Evolutionary conservation across 2,329 filamentous ascomycete species (phyloP).

Genomic region (Fusarium mundagurra): DNA sequence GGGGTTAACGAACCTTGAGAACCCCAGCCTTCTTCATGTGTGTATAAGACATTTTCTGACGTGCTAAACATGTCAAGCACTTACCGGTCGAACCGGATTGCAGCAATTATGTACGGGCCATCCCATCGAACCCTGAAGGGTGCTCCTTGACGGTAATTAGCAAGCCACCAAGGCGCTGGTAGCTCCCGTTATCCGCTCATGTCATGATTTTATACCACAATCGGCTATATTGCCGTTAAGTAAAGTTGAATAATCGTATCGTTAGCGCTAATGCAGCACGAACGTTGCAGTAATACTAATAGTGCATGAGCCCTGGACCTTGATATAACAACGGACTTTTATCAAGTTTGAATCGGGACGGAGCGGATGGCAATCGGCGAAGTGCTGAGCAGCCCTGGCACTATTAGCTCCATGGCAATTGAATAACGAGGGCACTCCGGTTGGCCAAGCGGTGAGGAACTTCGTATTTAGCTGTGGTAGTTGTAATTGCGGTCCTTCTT

Average conservation of each 20-base stretch:
- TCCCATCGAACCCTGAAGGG: slow-evolving; percentile 17
- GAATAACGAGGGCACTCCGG: slow-evolving; percentile 12
- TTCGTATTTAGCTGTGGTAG: slow-evolving; percentile 22
- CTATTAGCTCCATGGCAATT: background rate
- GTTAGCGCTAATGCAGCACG: slow-evolving; percentile 12
- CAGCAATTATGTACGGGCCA: slow-evolving; percentile 17
- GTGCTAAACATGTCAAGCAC: slow-evolving; percentile 15
- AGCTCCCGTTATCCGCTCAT: slow-evolving; percentile 30
- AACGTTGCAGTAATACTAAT: slow-evolving; percentile 10
- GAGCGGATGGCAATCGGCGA: slow-evolving; percentile 13
- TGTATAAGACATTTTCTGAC: slow-evolving; percentile 15
- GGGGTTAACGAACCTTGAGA: slow-evolving; percentile 10
- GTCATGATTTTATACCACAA: slow-evolving; percentile 21
- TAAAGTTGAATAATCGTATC: slow-evolving; percentile 23
- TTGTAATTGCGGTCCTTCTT: slow-evolving; percentile 30
- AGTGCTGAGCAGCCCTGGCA: background rate
- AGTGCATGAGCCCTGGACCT: slow-evolving; percentile 26
- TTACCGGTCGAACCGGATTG: slow-evolving; percentile 31
- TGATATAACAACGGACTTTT: slow-evolving; percentile 11
- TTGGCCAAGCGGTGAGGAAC: slow-evolving; percentile 27
- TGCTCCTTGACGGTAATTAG: slow-evolving; percentile 31
- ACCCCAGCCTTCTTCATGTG: background rate
- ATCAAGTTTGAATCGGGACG: slow-evolving; percentile 27
- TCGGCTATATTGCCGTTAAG: slow-evolving; percentile 14
- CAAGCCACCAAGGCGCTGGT: slow-evolving; percentile 29